Evolutionary conservation across 805 yeast species (phyloP), one percentile per base, ranked within the genome.

Genomic region (Grigorovia yakushimaensis): DNA sequence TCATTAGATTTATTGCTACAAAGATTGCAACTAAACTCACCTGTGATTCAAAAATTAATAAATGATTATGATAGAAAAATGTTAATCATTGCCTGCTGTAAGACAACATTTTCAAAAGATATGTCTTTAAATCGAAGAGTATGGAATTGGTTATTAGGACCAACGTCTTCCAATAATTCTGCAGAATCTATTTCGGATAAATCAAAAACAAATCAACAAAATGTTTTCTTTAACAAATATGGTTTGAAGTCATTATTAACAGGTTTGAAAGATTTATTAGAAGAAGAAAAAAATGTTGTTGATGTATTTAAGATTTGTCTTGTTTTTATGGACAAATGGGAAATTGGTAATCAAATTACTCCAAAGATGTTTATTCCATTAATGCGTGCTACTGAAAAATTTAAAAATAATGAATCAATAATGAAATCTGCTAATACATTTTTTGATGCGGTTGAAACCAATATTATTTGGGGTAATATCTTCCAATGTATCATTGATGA

Each of bases 111-210:
- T 41, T 78, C 83, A 41, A 82, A 81, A 55, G 99, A 93, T 64
- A 88, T 93, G 96, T 88, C 97, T 8, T 73, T 93, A 49, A 93
- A 93, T 63, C 74, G 98, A 64, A 75, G 99, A 56, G 72, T 93
- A 19, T 89, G 98, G 96, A 81, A 76, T 49, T 93, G 96, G 95
- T 68, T 93, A 7, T 65, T 91, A 24, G 97, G 98, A 0, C 93
- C 96, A 1, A 24, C 18, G 9, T 10, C 23, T 22, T 15, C 17
- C 15, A 33, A 33, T 33, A 35, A 39, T 5, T 17, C 33, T 10
- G 13, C 19, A 8, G 18, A 43, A 10, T 37, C 35, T 20, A 30
- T 13, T 30, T 15, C n/a, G n/a, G 18, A 37, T 11, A 43, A 45
- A 39, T 21, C 39, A 20, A 23, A 30, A 8, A 27, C 23, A 18